Base-by-base conservation (phyloP, 805 yeast genomes). In the Yarrowia divulgata region DNA sequence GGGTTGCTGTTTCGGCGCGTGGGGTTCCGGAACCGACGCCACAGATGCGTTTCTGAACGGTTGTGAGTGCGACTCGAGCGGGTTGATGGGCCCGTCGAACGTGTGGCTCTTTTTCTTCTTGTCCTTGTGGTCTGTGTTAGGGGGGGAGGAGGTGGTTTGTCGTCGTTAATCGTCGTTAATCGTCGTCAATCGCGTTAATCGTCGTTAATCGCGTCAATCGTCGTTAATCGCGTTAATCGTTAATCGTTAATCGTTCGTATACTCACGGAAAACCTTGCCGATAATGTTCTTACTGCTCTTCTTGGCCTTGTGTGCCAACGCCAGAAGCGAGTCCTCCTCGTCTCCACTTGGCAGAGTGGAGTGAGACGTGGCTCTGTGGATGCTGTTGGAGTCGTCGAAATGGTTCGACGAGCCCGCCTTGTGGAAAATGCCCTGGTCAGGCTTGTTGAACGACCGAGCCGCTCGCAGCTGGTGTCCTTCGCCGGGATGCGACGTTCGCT, bases 251-350 rank as follows among this genome's bases (percentile, higher is more conserved):
- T n/a, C n/a, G 18, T 18, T 49, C 6, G 8, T 7, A 14, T 58
- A 60, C 68, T 63, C 57, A 63, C 68, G 55, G 49, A 63, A 48
- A 35, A 63, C 57, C 57, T 63, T 63, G 57, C 57, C 68, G 14
- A 63, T 48, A 6, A 63, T 46, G 48, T 48, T 19, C 29, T 32
- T 48, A 39, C 57, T 48, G n/a, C 52, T 43, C 52, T 60, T 60
- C 37, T 60, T 60, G 40, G 66, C 66, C 34, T 45, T 60, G 34
- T 60, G 66, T 5, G 66, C 66, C 34, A 60, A 16, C 0, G 66
- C 40, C 13, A 42, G 3, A 14, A 60, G 18, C 3, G 66, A 10
- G 19, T 60, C 66, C 23, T 60, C 66, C 12, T 57, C 63, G 16
- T 57, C 63, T 29, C 48, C 63, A 42, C 63, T 57, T 9, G 23